phyloP scores from a whole-genome alignment of 345 rosid genomes.

The Heritiera fomes region DNA sequence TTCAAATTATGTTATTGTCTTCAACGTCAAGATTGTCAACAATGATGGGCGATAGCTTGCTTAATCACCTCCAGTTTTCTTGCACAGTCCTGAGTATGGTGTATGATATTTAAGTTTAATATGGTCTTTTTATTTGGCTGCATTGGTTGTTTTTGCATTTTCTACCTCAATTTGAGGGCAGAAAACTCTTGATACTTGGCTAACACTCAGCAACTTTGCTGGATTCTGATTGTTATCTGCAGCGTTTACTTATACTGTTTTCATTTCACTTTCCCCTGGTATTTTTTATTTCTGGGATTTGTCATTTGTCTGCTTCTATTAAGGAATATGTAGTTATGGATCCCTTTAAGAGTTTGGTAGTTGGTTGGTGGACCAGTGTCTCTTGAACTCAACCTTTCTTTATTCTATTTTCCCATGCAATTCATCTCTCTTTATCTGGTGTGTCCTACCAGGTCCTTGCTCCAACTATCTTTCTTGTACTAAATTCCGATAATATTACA shows the following conservation, averaged over 20 bases:
- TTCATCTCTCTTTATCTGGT: not conserved
- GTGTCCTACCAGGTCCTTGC: not conserved
- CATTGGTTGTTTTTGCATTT: not conserved
- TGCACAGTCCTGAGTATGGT: not conserved
- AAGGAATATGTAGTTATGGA: not conserved
- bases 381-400: not conserved
- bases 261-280: not conserved
- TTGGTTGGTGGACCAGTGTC: not conserved
- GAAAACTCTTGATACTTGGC: not conserved
- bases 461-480: not conserved
- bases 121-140: not conserved
- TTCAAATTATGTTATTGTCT: too few relatives aligned
- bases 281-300: not conserved
- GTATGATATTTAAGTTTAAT: not conserved
- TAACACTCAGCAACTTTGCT: not conserved
- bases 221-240: too few relatives aligned
- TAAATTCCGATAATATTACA: not conserved
- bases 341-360: not conserved
- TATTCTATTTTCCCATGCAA: not conserved
- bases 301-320: not conserved
- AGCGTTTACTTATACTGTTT: not conserved
- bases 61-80: too few relatives aligned
- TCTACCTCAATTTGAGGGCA: not conserved
- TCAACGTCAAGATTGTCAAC: too few relatives aligned
- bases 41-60: too few relatives aligned